Evolutionary conservation across 129 eudicot genomes (phyloP).

Genomic region (Pulicaria dysenterica): DNA sequence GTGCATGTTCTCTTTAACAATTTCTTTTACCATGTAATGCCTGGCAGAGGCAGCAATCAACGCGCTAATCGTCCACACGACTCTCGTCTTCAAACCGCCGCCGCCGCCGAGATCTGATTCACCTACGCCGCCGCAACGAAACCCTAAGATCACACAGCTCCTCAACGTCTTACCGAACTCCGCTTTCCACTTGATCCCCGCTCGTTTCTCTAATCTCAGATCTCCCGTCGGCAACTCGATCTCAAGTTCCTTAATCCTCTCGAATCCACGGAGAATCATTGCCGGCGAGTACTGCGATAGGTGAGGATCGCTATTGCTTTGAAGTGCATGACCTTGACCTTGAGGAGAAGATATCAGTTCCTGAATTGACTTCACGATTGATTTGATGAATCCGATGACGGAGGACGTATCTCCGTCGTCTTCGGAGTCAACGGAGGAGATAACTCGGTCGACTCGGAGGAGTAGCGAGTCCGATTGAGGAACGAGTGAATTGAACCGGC

Average conservation of each 20-base stretch:
- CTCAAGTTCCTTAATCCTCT: conserved; percentile 42
- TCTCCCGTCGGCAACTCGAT: conserved; percentile 61
- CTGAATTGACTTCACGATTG: conserved; percentile 44
- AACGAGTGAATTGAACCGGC: conserved; percentile 57
- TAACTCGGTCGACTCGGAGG: conserved; percentile 67
- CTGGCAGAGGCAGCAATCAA: conserved; percentile 63
- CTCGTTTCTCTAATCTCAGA: conserved; percentile 52
- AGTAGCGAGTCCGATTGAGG: conserved; percentile 56
- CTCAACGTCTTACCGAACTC: conserved; percentile 50
- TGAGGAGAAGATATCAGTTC: conserved; percentile 39
- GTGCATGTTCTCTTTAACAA: conserved; percentile 35
- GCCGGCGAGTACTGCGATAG: conserved; percentile 46
- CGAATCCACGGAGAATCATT: conserved; percentile 46
- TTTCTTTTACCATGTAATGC: conserved; percentile 56
- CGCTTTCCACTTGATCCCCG: conserved; percentile 51
- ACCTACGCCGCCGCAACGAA: conserved; percentile 38
- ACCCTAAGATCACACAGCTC: conserved; percentile 55
- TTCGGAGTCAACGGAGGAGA: conserved; percentile 44
- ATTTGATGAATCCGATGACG: conserved; percentile 40
- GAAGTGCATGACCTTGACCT: conserved; percentile 9
- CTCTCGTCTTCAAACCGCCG: conserved; percentile 63
- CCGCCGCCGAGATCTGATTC: conserved; percentile 43
- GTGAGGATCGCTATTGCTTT: not conserved
- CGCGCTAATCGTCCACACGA: conserved; percentile 68
- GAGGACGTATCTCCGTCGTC: conserved; percentile 44